A percentile compares a stretch with the other conserved stretches of the same genome.
Conservation (phyloP, 495 filamentous ascomycete species). For the Penicillium egyptiacum region DNA sequence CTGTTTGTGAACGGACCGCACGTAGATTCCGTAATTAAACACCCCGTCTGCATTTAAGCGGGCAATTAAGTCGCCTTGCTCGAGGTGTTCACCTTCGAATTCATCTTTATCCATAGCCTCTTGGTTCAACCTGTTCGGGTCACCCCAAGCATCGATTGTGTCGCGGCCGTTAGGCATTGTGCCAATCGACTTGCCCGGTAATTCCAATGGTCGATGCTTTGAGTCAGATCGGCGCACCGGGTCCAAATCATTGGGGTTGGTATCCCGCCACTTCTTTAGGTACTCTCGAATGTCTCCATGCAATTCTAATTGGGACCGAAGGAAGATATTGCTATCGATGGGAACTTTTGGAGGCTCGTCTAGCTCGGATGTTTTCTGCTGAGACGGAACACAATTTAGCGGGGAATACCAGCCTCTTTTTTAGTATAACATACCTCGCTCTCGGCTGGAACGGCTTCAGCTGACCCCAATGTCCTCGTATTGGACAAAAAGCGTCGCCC, state of each 20-base stretch:
- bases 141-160: conserved; percentile 29
- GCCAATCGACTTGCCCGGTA: conserved; percentile 24
- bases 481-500: conserved; percentile 16
- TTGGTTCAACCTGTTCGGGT: conserved; percentile 25
- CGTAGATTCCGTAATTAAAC: conserved; percentile 64
- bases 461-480: conserved; percentile 11
- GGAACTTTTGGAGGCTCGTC: conserved; percentile 5
- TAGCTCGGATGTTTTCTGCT: conserved; percentile 16
- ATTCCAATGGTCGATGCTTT: conserved; percentile 9
- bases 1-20: conserved; percentile 60
- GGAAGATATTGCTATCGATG: conserved; percentile 28
- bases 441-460: neutral
- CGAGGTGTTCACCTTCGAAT: conserved; percentile 50
- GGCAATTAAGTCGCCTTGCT: conserved; percentile 74
- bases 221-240: conserved; percentile 34
- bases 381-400: conserved; percentile 3
- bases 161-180: conserved; percentile 47
- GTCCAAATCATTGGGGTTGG: conserved; percentile 34
- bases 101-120: conserved; percentile 37
- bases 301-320: conserved; percentile 38
- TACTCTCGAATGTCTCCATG: conserved; percentile 50
- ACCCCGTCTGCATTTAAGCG: conserved; percentile 43
- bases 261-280: conserved; percentile 54
- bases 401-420: neutral
- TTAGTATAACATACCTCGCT: conserved; percentile 12